Base-by-base conservation (phyloP, 164 flowering plant species). In the Piper longum region DNA sequence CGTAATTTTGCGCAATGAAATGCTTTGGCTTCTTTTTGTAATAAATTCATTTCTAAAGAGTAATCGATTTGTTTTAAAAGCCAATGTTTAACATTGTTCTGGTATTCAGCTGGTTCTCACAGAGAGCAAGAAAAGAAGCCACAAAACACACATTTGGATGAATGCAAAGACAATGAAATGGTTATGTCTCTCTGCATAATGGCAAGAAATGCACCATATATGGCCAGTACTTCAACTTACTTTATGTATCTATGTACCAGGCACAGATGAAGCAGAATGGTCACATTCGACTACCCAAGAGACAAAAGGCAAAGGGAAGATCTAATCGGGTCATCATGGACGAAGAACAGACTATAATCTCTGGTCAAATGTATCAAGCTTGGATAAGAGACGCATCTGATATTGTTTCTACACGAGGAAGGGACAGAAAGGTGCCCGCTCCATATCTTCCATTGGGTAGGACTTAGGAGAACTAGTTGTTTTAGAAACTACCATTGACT, bases 381-480 rank as follows among this genome's bases (percentile, higher is more conserved):
- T 90, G 99, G 99, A 90, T 93, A 62, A 80, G 82, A 67, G 59
- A 79, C 64, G 7, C 91, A 55, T 78, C 92, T 41, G 85, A 87
- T 64, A 77, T 88, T 57, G 73, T 77, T 60, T 61, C 78, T 17
- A 78, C 76, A 68, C 76, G 80, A 76, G 79, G 81, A 71, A 80
- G 79, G 69, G 80, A 80, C 67, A 78, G 74, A 71, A 85, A 78
- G 92, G 88, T 85, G 54, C 54, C 42, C 26, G n/a, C 41, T 42
- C n/a, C 41, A 14, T 7, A 16, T 40, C 41, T 16, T 60, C 12
- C n/a, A 60, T 18, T 9, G 5, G 1, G 9, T 19, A n/a, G 9
- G 40, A 3, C 2, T n/a, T 6, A 26, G 36, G 36, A 26, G 36
- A 26, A 26, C 39, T n/a, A 9, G 13, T 18, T 55, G 9, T 52